Evolutionary conservation across 1,284 basidiomycete species (phyloP), one percentile per base, ranked within the genome.

Genomic region (Sanguinoderma infundibulare): DNA sequence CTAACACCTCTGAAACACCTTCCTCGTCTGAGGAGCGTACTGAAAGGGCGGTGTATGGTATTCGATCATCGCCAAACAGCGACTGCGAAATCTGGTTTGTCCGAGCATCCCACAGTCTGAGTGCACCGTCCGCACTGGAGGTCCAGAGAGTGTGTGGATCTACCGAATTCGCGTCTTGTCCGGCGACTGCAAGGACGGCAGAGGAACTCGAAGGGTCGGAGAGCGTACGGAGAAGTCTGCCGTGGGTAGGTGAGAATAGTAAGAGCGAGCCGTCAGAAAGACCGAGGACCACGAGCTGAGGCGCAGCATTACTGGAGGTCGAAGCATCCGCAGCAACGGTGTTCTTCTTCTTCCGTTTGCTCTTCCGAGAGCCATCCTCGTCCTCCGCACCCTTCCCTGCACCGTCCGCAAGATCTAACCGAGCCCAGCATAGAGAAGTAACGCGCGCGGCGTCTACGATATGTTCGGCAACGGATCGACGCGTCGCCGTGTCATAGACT

Each of bases 191-290:
- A 26, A 85, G 71, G 54, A 90, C 80, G 40, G 83, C 69, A 52
- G 84, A 74, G 5, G 81, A 81, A 67, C 82, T 85, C 15, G 82
- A 77, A 10, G 84, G 73, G 67, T 87, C 81, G 7, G 84, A 82
- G 44, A 90, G 73, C 5, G 83, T 86, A 42, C 81, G 80, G 22
- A 87, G 61, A 26, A 87, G 73, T 58, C 82, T 79, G 39, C 81
- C 84, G 68, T 86, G 85, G 3, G 76, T 78, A 0, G 85, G 83
- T 20, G 87, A 88, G 71, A 86, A 89, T 57, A 87, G 75, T 4
- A 79, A 65, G 20, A 87, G 70, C 20, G 79, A 76, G 36, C 87
- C 87, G 70, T 87, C 80, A 12, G 84, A 82, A 53, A 89, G 77
- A 28, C 87, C 87, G 39, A 89, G 73, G 22, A 83, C 74, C 22